Conservation (phyloP, 2,329 filamentous ascomycete species). For the Ophiostoma sp. region DNA sequence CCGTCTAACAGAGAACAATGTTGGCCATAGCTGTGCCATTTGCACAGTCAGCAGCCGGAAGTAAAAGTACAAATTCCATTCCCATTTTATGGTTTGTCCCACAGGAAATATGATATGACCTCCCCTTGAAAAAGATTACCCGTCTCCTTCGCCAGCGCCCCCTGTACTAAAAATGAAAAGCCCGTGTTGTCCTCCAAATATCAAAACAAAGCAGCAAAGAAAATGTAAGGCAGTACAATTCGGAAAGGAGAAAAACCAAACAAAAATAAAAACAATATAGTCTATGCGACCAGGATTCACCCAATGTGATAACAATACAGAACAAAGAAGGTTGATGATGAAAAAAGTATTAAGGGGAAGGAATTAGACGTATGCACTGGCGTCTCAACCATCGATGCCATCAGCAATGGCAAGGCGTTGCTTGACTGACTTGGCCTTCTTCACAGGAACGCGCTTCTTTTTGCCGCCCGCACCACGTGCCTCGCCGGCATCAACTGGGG, state of each 20-base stretch:
- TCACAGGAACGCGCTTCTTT: constrained; percentile 53
- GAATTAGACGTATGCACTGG: not conserved
- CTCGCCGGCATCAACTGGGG: constrained; percentile 59
- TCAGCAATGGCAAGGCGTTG: constrained; percentile 69
- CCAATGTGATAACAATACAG: not conserved
- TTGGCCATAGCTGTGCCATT: not conserved
- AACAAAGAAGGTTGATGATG: not conserved
- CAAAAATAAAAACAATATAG: not conserved
- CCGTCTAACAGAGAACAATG: not conserved
- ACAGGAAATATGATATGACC: not conserved
- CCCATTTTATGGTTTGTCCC: not conserved
- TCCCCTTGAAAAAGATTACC: not conserved
- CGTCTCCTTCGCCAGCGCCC: constrained; percentile 9
- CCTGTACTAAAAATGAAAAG: not conserved
- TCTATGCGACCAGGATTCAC: constrained; percentile 1
- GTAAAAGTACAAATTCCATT: constrained; percentile 6
- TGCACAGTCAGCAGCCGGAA: not conserved
- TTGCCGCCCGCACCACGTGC: constrained; percentile 57
- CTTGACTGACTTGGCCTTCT: constrained; percentile 69
- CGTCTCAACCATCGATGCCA: constrained; percentile 46
- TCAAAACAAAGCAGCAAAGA: not conserved
- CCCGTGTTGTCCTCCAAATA: not conserved
- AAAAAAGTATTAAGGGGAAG: not conserved
- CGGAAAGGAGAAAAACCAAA: not conserved
- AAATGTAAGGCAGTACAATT: not conserved